Conservation (phyloP, 192 early-diverging fungal genomes). For the Coemansia sp. region DNA sequence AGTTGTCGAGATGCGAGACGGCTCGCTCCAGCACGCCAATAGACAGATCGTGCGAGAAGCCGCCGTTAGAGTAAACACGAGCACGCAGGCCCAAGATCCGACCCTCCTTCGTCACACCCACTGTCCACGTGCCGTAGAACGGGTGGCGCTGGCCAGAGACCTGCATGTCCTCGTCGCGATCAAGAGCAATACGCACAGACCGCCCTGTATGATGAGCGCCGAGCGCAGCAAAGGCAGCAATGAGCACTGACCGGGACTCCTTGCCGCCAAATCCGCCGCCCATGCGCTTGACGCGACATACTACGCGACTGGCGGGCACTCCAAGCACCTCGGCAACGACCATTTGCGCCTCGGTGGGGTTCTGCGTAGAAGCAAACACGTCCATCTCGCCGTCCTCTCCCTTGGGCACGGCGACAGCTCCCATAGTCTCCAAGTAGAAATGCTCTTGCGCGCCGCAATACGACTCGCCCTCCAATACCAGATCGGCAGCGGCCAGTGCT, state of each 20-base stretch:
- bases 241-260: slow-evolving; percentile 67
- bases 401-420: slow-evolving; percentile 66
- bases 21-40: slow-evolving; percentile 74
- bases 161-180: slow-evolving; percentile 86
- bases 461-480: slow-evolving; percentile 61
- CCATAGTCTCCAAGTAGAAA: slow-evolving; percentile 87
- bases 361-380: slow-evolving; percentile 77
- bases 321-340: slow-evolving; percentile 75
- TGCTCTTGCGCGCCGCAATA: slow-evolving; percentile 76
- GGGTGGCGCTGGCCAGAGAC: slow-evolving; percentile 77
- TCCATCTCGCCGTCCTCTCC: slow-evolving; percentile 82
- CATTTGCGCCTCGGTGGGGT: slow-evolving; percentile 76
- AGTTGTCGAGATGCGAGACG: slow-evolving; percentile 79
- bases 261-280: slow-evolving; percentile 92
- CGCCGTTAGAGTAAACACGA: slow-evolving; percentile 64
- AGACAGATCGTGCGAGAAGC: slow-evolving; percentile 71
- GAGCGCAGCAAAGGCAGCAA: slow-evolving; percentile 69
- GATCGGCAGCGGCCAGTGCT: slow-evolving; percentile 56
- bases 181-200: slow-evolving; percentile 78
- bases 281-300: slow-evolving; percentile 79
- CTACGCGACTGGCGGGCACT: slow-evolving; percentile 68
- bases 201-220: slow-evolving; percentile 66
- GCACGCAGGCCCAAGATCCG: slow-evolving; percentile 67
- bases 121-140: slow-evolving; percentile 76
- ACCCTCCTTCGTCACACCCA: slow-evolving; percentile 72